Percentiles rank a stretch among this genome's conserved stretches.
phyloP scores from a whole-genome alignment of 768 basidiomycete genomes.

The Galerina sulciceps region DNA sequence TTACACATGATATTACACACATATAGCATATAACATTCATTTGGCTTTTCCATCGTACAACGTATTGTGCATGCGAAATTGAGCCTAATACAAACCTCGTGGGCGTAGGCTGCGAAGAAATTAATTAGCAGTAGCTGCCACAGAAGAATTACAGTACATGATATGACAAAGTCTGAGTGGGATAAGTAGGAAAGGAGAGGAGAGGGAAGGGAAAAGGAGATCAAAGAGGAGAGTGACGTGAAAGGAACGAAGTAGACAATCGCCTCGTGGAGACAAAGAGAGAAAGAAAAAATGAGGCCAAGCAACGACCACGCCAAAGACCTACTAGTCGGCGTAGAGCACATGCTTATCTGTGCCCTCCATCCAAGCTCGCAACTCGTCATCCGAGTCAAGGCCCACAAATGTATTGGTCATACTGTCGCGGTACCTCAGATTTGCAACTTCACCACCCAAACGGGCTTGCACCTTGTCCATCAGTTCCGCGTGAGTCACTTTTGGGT shows the following conservation, averaged over 20 bases:
- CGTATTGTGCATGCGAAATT: constrained; percentile 2
- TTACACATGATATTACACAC: constrained; percentile 1
- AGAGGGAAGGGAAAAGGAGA: neutral
- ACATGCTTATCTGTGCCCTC: constrained; percentile 82
- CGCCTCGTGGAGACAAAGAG: neutral
- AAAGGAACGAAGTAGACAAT: neutral
- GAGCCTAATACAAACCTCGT: constrained; percentile 13
- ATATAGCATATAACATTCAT: neutral
- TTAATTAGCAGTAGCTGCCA: constrained; percentile 20
- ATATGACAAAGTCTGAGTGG: constrained; percentile 17
- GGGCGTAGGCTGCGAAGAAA: constrained; percentile 9
- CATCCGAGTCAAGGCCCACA: constrained; percentile 65
- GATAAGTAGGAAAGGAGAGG: constrained; percentile 1
- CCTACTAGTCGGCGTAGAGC: constrained; percentile 71
- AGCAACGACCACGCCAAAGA: neutral
- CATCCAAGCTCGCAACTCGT: constrained; percentile 74
- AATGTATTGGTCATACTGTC: constrained; percentile 70
- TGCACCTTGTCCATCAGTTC: constrained; percentile 94
- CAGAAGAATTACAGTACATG: constrained; percentile 19
- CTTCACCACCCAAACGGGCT: constrained; percentile 77
- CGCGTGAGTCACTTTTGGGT: constrained; percentile 83
- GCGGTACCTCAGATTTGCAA: constrained; percentile 73
- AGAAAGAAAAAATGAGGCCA: constrained; percentile 12
- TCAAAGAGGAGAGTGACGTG: neutral
- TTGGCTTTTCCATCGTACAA: constrained; percentile 15